Conservation (phyloP, 108 stramenopile species). For the Skeletonema potamos region DNA sequence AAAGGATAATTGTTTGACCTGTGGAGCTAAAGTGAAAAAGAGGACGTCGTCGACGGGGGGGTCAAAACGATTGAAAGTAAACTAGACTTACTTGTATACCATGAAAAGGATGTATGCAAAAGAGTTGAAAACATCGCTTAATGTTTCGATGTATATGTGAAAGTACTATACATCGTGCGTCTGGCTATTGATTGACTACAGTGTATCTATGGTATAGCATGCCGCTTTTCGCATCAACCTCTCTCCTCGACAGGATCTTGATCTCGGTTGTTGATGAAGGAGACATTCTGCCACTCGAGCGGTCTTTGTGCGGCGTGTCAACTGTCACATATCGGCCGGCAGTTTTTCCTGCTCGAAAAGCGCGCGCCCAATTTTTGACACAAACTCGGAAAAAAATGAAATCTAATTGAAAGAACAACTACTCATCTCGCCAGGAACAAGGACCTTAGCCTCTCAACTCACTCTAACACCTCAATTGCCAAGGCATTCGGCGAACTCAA, state of each 20-base stretch:
- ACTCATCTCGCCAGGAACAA: too few species aligned
- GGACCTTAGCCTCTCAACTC: not conserved
- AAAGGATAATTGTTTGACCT: slow-evolving; percentile 67
- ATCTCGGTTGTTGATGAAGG: too few species aligned
- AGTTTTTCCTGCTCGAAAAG: not conserved
- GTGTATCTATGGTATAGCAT: too few species aligned
- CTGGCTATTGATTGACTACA: too few species aligned
- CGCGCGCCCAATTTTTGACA: not conserved
- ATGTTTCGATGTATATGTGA: too few species aligned
- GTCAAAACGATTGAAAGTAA: slow-evolving; percentile 2
- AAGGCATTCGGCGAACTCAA: not conserved
- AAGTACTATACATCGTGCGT: too few species aligned
- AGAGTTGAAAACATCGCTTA: too few species aligned
- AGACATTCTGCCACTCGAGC: too few species aligned
- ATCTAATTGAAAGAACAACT: not conserved
- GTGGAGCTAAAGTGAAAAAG: slow-evolving; percentile 62
- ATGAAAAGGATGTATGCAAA: too few species aligned
- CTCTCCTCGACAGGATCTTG: too few species aligned
- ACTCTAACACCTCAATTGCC: not conserved
- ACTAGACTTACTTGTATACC: not conserved
- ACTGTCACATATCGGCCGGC: not conserved
- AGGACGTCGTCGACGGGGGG: not conserved
- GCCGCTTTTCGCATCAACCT: too few species aligned
- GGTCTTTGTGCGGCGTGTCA: too few species aligned
- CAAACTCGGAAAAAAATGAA: not conserved